Base-by-base conservation (phyloP, 768 basidiomycete genomes). In the Leucocoprinus leucothites region DNA sequence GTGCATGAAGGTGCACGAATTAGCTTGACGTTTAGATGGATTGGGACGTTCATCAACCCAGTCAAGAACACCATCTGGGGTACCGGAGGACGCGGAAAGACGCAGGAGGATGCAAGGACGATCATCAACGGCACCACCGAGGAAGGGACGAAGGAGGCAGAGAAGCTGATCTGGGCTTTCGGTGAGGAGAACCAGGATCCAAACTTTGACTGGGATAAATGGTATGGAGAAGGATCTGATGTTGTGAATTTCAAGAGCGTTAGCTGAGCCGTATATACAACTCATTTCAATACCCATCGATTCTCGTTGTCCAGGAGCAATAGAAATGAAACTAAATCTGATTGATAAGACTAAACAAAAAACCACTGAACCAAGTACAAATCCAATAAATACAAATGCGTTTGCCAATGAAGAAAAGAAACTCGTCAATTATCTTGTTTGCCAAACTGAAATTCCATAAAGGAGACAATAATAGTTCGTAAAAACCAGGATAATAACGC, bases 11-110 rank as follows among this genome's bases (percentile, higher is more conserved):
- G 85, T 22, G 85, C 77, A 48, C 78, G 90, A 45, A 90, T 92
- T 65, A 90, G 89, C 63, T 68, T 91, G 61, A 93, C 90, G 8
- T 91, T 92, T 69, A 76, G 89, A 36, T 75, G 79, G 53, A 91
- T 92, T 42, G 87, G 86, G 34, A 92, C 90, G 18, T 92, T 89
- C 69, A 67, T 91, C 58, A 76, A 75, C 13, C 66, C 65, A 1
- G 79, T 80, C 48, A 73, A 72, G 31, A 71, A 62, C 48, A 61
- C 53, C 41, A 92, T 92, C 9, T 91, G 75, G 63, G 90, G 91
- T 0, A 87, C 89, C 61, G 91, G 90, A 1, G 86, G 85, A 45
- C 82, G 67, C 60, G 78, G 77, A 0, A 91, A 91, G 73, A 80
- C 73, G 2, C 74, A 61, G 49, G 82, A 75, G 38, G 70, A 76